phyloP scores from a whole-genome alignment of 352 stramenopile species.

The Phytophthora nicotianae region DNA sequence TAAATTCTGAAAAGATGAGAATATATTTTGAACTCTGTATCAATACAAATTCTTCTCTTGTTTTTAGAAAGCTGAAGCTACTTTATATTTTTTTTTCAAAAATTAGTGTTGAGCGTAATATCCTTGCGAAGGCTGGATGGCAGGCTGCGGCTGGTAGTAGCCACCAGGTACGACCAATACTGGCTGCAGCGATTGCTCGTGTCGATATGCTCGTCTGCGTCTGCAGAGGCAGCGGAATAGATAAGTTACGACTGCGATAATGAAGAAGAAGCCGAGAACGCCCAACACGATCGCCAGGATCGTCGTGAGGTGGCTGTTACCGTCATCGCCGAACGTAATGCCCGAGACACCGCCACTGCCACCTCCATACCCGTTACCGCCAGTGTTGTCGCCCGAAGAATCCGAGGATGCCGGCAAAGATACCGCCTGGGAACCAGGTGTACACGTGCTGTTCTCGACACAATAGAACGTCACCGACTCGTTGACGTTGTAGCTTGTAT shows the following conservation, averaged over 20 bases:
- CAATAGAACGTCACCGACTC: constrained; percentile 74
- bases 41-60: constrained; percentile 10
- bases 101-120: constrained; percentile 39
- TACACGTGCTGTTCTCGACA: constrained; percentile 47
- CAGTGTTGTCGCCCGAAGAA: constrained; percentile 33
- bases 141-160: constrained; percentile 38
- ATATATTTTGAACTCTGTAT: constrained; percentile 32
- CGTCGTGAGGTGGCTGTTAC: constrained; percentile 34
- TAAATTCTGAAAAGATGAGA: constrained; percentile 19
- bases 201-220: constrained; percentile 29
- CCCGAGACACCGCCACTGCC: constrained; percentile 22
- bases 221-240: constrained; percentile 35
- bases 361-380: constrained; percentile 33
- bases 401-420: constrained; percentile 35
- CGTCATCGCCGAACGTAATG: constrained; percentile 18
- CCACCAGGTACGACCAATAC: constrained; percentile 37
- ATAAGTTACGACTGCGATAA: constrained; percentile 38
- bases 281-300: constrained; percentile 46
- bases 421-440: constrained; percentile 35
- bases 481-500: constrained; percentile 72
- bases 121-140: constrained; percentile 34
- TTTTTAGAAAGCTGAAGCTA: constrained; percentile 19
- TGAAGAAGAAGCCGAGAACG: constrained; percentile 45
- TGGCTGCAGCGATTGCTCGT: constrained; percentile 35
- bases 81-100: constrained; percentile 34